phyloP scores from a whole-genome alignment of 768 basidiomycete genomes.

The Xerocomus potaroensis region DNA sequence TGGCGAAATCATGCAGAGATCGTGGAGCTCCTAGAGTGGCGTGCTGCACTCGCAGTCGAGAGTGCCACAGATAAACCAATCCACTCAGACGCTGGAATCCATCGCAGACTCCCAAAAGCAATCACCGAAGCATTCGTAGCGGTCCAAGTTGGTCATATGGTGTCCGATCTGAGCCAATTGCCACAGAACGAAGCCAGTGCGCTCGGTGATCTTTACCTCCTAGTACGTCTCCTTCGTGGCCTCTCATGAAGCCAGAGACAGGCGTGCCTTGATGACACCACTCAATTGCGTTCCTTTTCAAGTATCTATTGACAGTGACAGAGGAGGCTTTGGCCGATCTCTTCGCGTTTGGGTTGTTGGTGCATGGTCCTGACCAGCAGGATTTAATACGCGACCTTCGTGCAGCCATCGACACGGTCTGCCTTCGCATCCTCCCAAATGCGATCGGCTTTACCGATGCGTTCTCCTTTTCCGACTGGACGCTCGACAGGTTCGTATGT shows the following conservation, averaged over 20 bases:
- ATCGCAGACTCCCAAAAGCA: slow-evolving; percentile 57
- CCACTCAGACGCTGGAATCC: slow-evolving; percentile 46
- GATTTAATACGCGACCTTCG: slow-evolving; percentile 51
- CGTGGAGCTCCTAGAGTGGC: slow-evolving; percentile 55
- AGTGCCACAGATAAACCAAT: slow-evolving; percentile 35
- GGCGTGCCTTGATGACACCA: background rate
- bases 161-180: slow-evolving; percentile 30
- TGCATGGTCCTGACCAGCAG: slow-evolving; percentile 11
- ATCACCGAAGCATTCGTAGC: slow-evolving; percentile 70
- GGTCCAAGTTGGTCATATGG: slow-evolving; percentile 46
- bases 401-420: slow-evolving; percentile 44
- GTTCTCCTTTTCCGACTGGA: slow-evolving; percentile 74
- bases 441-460: slow-evolving; percentile 67
- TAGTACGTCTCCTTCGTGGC: slow-evolving; percentile 14
- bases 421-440: slow-evolving; percentile 54
- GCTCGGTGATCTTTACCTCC: slow-evolving; percentile 26
- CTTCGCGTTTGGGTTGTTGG: slow-evolving; percentile 50
- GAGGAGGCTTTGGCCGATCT: slow-evolving; percentile 56
- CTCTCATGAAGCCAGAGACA: background rate
- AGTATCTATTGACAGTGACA: slow-evolving; percentile 60
- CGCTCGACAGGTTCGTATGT: slow-evolving; percentile 52
- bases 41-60: slow-evolving; percentile 58
- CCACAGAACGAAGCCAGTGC: slow-evolving; percentile 14
- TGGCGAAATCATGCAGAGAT: slow-evolving; percentile 39
- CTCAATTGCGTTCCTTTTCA: background rate